Evolutionary conservation across 2,329 filamentous ascomycete genomes (phyloP), one percentile per base, ranked within the genome.

Genomic region (Apiospora saccharicola): DNA sequence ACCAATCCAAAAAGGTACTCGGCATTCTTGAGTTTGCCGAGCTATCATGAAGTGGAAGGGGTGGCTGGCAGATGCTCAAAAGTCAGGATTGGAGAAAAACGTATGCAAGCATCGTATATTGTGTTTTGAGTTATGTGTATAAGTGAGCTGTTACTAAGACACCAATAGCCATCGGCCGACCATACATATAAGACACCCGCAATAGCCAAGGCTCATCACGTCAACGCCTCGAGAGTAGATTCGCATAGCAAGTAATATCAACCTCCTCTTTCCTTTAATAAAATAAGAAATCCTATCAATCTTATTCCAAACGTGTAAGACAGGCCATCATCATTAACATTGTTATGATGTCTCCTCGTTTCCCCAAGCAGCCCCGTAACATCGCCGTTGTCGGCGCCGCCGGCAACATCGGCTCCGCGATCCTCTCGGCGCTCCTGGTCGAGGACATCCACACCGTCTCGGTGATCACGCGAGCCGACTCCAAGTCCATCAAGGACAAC

Each of bases 391-490:
- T 77, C 30, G 76, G 76, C 47, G 81, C 77, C 73, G 77, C 74
- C 12, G 81, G 81, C 26, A 78, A 72, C 26, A 64, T 82, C 26
- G 80, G 81, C n/a, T 64, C 75, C 7, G 72, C 76, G 3, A 79
- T 81, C 47, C 70, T 82, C 19, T 71, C 72, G 0, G 77, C 79
- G n/a, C 77, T 82, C 30, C 76, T 81, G 41, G 72, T 72, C 26
- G 74, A 74, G 7, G 72, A 74, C 34, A 74, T 75, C 64, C 80
- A 81, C 73, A 76, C 74, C 13, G 76, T 81, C 13, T 79, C 78
- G 22, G 79, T 82, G 64, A 77, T 83, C 46, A 78, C 78, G 24
- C 80, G 81, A 1, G 71, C 77, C 12, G 73, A 73, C 43, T 79
- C 80, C 37, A 75, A 72, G 16, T 64, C 76, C 12, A 70, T 73